Conservation (phyloP, 2,329 filamentous ascomycete species). For the Didymellaceae sp. region DNA sequence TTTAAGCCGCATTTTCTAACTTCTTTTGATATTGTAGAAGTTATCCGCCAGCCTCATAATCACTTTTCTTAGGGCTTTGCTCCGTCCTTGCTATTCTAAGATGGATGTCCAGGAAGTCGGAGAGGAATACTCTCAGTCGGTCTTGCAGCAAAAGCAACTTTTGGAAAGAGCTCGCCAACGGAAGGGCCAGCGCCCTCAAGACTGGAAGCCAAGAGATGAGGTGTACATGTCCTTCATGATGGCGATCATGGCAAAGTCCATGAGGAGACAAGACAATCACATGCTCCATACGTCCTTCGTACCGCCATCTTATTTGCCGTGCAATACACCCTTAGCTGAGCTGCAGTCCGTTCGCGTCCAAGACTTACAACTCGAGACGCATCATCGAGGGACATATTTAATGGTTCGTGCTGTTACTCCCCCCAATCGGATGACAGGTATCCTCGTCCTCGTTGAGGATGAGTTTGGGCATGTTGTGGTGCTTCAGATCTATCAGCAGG, state of each 20-base stretch:
- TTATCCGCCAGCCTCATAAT: too few relatives aligned
- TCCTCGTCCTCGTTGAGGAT: constrained; percentile 19
- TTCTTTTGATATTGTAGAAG: too few relatives aligned
- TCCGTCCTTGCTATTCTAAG: too few relatives aligned
- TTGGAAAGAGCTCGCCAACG: constrained; percentile 13
- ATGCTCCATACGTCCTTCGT: constrained; percentile 20
- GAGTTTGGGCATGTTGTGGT: constrained; percentile 4
- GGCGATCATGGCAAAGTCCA: not conserved
- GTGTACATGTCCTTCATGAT: constrained; percentile 15
- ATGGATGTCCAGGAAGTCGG: too few relatives aligned
- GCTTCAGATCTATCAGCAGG: constrained; percentile 46
- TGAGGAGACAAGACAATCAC: not conserved
- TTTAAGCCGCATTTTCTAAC: too few relatives aligned
- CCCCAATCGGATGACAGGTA: constrained; percentile 15
- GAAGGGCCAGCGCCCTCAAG: constrained; percentile 16
- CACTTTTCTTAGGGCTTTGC: too few relatives aligned
- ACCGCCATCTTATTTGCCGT: constrained; percentile 28
- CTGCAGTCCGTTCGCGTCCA: constrained; percentile 34
- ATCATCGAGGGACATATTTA: constrained; percentile 49
- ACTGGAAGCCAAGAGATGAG: constrained; percentile 16
- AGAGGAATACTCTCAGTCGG: too few relatives aligned
- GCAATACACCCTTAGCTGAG: constrained; percentile 13
- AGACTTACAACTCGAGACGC: constrained; percentile 48
- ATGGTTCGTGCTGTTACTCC: constrained; percentile 42
- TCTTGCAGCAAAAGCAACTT: constrained; percentile 27